Evolutionary conservation across 805 yeast genomes (phyloP).

Genomic region (Schwanniomyces vanrijiae): DNA sequence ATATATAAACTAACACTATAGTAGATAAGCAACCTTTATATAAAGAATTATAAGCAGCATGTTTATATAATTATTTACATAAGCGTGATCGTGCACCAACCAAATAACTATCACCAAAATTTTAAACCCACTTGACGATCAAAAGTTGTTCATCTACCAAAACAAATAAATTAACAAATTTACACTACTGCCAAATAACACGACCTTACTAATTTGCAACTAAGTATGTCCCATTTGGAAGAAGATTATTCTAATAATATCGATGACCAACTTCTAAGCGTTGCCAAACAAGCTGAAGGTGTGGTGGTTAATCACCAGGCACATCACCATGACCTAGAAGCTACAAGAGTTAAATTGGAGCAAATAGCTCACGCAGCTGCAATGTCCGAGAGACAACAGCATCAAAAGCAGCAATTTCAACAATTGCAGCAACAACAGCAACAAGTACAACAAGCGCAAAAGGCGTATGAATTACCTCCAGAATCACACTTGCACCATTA

Average conservation of each 20-base stretch:
- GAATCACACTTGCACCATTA: slow-evolving; percentile 9
- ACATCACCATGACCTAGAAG: slow-evolving; percentile 14
- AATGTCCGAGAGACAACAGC: slow-evolving; percentile 14
- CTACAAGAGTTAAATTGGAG: slow-evolving; percentile 29
- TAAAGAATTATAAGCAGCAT: too few species aligned
- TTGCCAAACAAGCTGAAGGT: slow-evolving; percentile 34
- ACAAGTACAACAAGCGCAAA: slow-evolving; percentile 12
- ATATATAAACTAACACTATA: too few species aligned
- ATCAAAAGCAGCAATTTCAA: slow-evolving; percentile 11
- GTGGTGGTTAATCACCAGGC: slow-evolving; percentile 11
- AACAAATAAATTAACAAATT: slow-evolving; percentile 13
- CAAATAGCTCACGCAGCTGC: slow-evolving; percentile 28
- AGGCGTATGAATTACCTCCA: slow-evolving; percentile 9
- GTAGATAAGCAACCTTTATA: too few species aligned
- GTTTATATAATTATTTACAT: not conserved
- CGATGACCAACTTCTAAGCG: slow-evolving; percentile 43
- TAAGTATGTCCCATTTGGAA: slow-evolving; percentile 9
- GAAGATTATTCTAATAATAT: slow-evolving; percentile 33
- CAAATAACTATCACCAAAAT: slow-evolving; percentile 4
- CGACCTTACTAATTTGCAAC: slow-evolving; percentile 16
- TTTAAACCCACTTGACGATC: not conserved
- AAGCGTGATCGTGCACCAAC: not conserved
- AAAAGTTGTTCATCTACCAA: slow-evolving; percentile 12
- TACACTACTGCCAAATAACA: slow-evolving; percentile 24
- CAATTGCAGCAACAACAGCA: slow-evolving; percentile 11